Evolutionary conservation across 805 yeast genomes (phyloP), one percentile per base, ranked within the genome.

Genomic region (Candida jianshihensis): DNA sequence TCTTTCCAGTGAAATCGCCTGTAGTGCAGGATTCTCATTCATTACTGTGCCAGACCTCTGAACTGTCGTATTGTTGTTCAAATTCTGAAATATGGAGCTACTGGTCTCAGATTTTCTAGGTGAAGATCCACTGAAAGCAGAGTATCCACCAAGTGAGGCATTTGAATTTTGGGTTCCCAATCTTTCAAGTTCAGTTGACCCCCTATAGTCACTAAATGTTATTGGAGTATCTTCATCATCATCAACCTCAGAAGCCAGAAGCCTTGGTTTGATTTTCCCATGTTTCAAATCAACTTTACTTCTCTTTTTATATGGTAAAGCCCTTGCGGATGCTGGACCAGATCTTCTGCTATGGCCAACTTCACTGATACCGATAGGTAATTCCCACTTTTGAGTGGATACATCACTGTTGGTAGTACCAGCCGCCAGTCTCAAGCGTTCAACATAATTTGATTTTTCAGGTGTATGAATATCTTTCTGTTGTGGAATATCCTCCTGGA

Each of bases 181-280:
- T 31, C 52, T 36, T 14, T 41, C 41, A 19, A 47, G 28, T 26
- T 49, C 54, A 1, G 18, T 20, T 4, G 49, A 44, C 4, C 38
- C 45, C 18, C 49, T 35, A 16, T 30, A 30, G 11, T 35, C 42
- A 19, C 19, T 19, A 5, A 30, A 33, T 5, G 18, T 17, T 7
- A 14, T 19, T 9, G 31, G 35, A 15, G 33, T 44, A 6, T 48
- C 53, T 18, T 76, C 85, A 24, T 66, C 73, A 37, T 81, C 86
- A 43, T 80, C 89, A 26, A 82, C 78, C 54, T 82, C 92, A 18
- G 81, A 73, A 2, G 89, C 90, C 41, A 83, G 63, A 58, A 82
- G 65, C 31, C 86, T 68, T 19, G 82, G 83, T 36, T 75, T 70
- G 39, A 74, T 63, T 50, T 66, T 75, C 6, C 82, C 81, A 51